phyloP scores from a whole-genome alignment of 768 basidiomycete genomes.

The Pisolithus microcarpus region DNA sequence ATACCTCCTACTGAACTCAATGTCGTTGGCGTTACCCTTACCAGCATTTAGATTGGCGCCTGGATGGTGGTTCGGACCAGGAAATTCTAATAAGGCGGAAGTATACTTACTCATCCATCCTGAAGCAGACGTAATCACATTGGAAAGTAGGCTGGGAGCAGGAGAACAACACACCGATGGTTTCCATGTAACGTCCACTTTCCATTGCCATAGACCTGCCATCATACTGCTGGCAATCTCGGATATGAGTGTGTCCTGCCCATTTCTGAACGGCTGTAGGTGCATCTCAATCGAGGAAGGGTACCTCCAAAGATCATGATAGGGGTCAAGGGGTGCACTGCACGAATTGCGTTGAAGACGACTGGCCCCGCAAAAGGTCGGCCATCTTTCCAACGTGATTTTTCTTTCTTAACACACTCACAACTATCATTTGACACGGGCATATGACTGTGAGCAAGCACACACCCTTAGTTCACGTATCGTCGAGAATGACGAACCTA shows the following conservation, averaged over 20 bases:
- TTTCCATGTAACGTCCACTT: constrained; percentile 90
- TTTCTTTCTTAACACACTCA: constrained; percentile 22
- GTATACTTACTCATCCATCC: constrained; percentile 56
- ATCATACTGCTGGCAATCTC: constrained; percentile 70
- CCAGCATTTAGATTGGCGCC: constrained; percentile 42
- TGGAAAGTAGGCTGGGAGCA: neutral
- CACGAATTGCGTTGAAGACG: constrained; percentile 68
- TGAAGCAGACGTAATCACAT: constrained; percentile 2
- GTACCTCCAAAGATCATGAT: constrained; percentile 77
- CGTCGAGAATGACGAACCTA: constrained; percentile 19
- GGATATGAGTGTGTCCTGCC: constrained; percentile 60
- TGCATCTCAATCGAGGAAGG: neutral
- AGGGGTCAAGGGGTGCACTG: constrained; percentile 62
- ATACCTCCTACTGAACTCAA: constrained; percentile 65
- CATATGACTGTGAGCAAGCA: constrained; percentile 58
- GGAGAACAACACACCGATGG: constrained; percentile 49
- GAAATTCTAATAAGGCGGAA: neutral
- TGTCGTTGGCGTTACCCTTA: constrained; percentile 35
- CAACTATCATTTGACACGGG: constrained; percentile 66
- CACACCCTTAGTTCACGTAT: neutral
- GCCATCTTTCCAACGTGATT: neutral
- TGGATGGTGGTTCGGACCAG: constrained; percentile 11
- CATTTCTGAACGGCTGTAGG: neutral
- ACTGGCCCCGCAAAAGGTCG: constrained; percentile 46
- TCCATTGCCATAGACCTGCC: constrained; percentile 69